phyloP scores from a whole-genome alignment of 1,139 yeast genomes.

The Suhomyces maxii region DNA sequence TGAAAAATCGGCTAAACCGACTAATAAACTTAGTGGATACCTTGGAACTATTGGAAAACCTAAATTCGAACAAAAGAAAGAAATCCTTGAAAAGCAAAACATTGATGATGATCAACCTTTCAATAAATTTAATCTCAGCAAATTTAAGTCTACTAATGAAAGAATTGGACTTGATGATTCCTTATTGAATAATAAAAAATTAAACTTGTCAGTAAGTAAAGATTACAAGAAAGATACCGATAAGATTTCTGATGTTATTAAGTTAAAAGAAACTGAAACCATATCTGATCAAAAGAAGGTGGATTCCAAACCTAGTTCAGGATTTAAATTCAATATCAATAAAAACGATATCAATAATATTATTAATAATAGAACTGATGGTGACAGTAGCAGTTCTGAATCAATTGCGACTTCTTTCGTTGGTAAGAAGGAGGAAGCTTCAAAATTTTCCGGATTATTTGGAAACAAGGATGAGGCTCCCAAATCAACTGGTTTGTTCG shows the following conservation, averaged over 20 bases:
- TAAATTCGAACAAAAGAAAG: constrained; percentile 15
- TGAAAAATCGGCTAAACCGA: constrained; percentile 9
- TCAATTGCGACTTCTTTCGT: constrained; percentile 8
- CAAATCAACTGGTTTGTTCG: neutral
- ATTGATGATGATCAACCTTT: constrained; percentile 19
- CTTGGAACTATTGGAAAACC: constrained; percentile 36
- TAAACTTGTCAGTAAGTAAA: constrained; percentile 26
- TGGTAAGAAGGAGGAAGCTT: constrained; percentile 6
- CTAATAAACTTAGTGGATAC: constrained; percentile 28
- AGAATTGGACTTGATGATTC: constrained; percentile 23
- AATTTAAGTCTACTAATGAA: constrained; percentile 16
- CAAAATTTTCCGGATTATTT: constrained; percentile 6
- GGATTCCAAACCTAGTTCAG: constrained; percentile 33
- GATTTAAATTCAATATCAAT: constrained; percentile 38
- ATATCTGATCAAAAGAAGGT: constrained; percentile 7
- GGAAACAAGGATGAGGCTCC: constrained; percentile 4
- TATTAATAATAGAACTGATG: constrained; percentile 20
- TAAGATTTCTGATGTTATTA: constrained; percentile 29
- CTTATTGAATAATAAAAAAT: constrained; percentile 18
- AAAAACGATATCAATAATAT: constrained; percentile 27
- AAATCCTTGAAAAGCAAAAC: neutral
- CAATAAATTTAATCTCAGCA: constrained; percentile 14
- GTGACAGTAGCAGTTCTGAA: neutral
- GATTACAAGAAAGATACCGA: constrained; percentile 28
- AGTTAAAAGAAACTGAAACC: constrained; percentile 25